Percentiles rank a stretch among this genome's conserved stretches.
Conservation (phyloP, 139 green algal genomes). For the Mesostigma viride region DNA sequence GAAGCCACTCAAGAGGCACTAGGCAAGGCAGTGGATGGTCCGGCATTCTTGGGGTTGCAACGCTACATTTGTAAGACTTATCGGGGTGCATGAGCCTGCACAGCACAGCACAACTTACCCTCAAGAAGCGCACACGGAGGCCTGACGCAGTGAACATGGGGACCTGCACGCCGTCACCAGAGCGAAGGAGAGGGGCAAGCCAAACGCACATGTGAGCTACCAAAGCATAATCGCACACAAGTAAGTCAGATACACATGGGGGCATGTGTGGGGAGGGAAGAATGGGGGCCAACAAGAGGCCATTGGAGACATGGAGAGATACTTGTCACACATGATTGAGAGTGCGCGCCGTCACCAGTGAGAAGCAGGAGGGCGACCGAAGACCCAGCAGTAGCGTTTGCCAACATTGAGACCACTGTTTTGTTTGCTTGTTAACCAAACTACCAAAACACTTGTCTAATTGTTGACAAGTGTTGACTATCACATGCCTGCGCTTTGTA, state of each 20-base stretch:
- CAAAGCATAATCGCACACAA: neutral
- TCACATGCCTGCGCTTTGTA: too few species aligned
- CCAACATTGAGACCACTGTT: too few species aligned
- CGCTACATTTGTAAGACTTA: constrained; percentile 37
- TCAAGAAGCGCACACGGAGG: constrained; percentile 80
- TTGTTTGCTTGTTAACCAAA: too few species aligned
- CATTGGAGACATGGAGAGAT: neutral
- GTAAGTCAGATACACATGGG: neutral
- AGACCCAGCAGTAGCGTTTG: too few species aligned
- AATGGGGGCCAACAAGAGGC: neutral
- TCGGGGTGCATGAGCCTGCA: constrained; percentile 1
- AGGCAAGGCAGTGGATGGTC: constrained; percentile 20
- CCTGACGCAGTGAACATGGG: constrained; percentile 83
- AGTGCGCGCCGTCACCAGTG: too few species aligned
- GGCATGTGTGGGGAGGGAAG: neutral
- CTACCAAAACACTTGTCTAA: too few species aligned
- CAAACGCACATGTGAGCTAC: neutral
- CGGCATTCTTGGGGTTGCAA: constrained; percentile 6
- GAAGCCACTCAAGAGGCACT: neutral
- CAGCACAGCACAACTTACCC: too few species aligned
- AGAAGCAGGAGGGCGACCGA: too few species aligned
- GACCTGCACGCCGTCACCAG: constrained; percentile 44
- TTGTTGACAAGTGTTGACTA: too few species aligned
- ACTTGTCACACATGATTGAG: neutral
- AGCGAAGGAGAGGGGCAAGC: neutral